phyloP scores from a whole-genome alignment of 2,329 filamentous ascomycete species.

The Trichothecium sympodiale region DNA sequence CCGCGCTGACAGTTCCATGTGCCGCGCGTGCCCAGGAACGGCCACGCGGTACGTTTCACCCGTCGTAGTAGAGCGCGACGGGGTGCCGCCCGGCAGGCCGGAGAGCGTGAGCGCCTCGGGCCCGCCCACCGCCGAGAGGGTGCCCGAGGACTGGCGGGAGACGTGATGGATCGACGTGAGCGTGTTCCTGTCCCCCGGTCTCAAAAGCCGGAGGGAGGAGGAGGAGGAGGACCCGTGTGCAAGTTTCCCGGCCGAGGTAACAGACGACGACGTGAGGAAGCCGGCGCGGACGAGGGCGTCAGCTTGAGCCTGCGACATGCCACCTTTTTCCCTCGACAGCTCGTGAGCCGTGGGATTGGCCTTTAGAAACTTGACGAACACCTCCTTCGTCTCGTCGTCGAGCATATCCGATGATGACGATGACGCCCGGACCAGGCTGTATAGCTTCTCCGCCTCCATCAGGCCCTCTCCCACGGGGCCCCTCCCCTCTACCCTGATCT shows the following conservation, averaged over 20 bases:
- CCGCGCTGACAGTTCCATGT: slow-evolving; percentile 52
- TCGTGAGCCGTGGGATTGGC: slow-evolving; percentile 33
- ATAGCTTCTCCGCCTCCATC: slow-evolving; percentile 45
- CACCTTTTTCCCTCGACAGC: slow-evolving; percentile 10
- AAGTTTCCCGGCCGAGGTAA: too few species aligned
- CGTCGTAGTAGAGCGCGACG: slow-evolving; percentile 9
- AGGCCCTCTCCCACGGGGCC: slow-evolving; percentile 54
- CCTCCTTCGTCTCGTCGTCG: slow-evolving; percentile 29
- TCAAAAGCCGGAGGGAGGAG: too few species aligned
- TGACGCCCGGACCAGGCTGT: too few species aligned
- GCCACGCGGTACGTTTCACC: slow-evolving; percentile 43
- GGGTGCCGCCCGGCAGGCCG: slow-evolving; percentile 41
- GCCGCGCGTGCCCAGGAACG: slow-evolving; percentile 55
- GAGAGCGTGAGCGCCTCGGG: slow-evolving; percentile 51
- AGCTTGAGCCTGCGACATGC: slow-evolving; percentile 34
- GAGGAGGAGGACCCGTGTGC: too few species aligned
- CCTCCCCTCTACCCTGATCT: slow-evolving; percentile 51
- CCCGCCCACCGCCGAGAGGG: slow-evolving; percentile 58
- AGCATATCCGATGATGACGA: too few species aligned
- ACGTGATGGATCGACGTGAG: slow-evolving; percentile 52
- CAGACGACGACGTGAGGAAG: slow-evolving; percentile 47
- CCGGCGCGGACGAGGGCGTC: slow-evolving; percentile 53
- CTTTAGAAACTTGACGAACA: slow-evolving; percentile 40
- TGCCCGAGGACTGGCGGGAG: slow-evolving; percentile 56
- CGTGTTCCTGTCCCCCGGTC: slow-evolving; percentile 43